Percentiles rank a stretch among this genome's conserved stretches.
phyloP scores from a whole-genome alignment of 352 stramenopile species.

The Phytophthora meadii region DNA sequence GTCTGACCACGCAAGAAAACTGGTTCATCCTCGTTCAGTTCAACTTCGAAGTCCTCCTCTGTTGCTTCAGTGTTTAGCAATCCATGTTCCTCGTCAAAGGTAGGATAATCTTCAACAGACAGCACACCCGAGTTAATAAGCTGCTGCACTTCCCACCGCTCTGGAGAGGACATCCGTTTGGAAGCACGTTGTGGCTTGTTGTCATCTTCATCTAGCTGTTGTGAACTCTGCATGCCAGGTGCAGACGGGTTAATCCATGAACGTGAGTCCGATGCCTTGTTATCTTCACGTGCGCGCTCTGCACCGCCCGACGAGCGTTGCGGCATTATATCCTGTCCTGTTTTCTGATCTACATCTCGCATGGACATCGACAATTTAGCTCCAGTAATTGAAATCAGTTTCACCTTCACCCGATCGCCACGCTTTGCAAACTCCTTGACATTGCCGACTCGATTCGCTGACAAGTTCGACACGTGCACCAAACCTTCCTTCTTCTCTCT shows the following conservation, averaged over 20 bases:
- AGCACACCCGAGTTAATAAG: constrained; percentile 98
- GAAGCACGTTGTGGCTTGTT: constrained; percentile 71
- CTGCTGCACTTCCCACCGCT: constrained; percentile 98
- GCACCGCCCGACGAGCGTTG: constrained; percentile 80
- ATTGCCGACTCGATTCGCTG: constrained; percentile 85
- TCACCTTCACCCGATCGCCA: constrained; percentile 95
- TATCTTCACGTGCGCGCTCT: constrained; percentile 59
- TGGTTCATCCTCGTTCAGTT: constrained; percentile 97
- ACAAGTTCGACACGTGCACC: constrained; percentile 95
- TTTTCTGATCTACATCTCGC: constrained; percentile 97
- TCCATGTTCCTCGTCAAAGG: constrained; percentile 95
- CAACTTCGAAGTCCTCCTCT: constrained; percentile 93
- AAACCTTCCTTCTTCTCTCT: constrained; percentile 90
- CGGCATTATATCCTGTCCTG: constrained; percentile 95
- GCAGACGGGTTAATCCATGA: constrained; percentile 90
- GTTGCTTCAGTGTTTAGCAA: constrained; percentile 84
- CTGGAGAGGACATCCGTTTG: constrained; percentile 95
- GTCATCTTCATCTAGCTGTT: constrained; percentile 73
- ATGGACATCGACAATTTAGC: constrained; percentile 95
- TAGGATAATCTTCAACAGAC: constrained; percentile 97
- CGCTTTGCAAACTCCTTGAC: constrained; percentile 88
- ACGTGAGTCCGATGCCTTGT: constrained; percentile 56
- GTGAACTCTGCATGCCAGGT: constrained; percentile 77
- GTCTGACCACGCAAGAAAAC: constrained; percentile 97
- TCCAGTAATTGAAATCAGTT: constrained; percentile 94